Conservation (phyloP, 306 rosid genomes). For the Trifolium pratense region DNA sequence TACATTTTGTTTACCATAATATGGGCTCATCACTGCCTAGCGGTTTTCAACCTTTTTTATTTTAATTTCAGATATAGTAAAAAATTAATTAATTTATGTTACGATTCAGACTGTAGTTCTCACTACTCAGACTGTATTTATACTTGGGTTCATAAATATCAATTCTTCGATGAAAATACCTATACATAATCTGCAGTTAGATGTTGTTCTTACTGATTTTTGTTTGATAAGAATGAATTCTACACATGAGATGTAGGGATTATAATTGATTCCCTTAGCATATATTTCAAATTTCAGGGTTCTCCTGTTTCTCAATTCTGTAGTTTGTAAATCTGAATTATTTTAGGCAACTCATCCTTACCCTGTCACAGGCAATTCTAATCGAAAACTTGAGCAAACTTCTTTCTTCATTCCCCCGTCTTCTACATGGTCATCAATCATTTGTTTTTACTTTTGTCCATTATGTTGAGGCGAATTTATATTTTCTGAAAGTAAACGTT, state of each 20-base stretch:
- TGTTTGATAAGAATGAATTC: conserved; percentile 31
- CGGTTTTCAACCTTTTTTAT: neutral
- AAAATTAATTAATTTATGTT: too few relatives aligned
- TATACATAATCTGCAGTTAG: neutral
- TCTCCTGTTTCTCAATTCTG: conserved; percentile 15
- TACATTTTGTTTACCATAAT: neutral
- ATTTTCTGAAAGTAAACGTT: too few relatives aligned
- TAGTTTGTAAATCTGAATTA: conserved; percentile 2
- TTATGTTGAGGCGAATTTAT: too few relatives aligned
- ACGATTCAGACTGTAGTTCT: too few relatives aligned
- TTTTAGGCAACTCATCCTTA: conserved; percentile 28
- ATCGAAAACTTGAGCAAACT: conserved; percentile 15
- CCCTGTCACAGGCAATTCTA: conserved; percentile 25
- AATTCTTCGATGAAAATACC: neutral
- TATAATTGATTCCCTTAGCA: neutral
- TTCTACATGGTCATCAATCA: neutral
- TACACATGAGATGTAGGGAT: conserved; percentile 20
- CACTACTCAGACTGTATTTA: too few relatives aligned
- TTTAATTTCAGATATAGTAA: neutral
- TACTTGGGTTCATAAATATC: too few relatives aligned
- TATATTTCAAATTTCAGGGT: conserved; percentile 17
- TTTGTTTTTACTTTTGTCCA: neutral
- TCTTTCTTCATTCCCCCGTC: conserved; percentile 10
- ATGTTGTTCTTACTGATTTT: neutral
- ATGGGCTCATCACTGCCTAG: neutral